Base-by-base conservation (phyloP, 1,284 basidiomycete species). In the Cutaneotrichosporon curvatum region DNA sequence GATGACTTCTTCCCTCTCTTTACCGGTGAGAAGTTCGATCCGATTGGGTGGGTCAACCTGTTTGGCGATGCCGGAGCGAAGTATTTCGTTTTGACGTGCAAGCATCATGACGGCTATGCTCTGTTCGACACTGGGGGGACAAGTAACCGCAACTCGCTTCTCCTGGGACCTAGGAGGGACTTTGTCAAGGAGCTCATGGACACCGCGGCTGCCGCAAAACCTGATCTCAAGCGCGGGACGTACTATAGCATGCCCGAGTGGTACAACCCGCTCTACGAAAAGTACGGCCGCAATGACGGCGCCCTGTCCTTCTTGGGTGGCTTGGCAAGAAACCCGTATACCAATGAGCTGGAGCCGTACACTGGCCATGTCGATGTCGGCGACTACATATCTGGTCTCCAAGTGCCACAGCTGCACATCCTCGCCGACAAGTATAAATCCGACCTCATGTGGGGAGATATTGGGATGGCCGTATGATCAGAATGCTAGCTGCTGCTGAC, bases 1-100 rank as follows among this genome's bases (percentile, higher is more conserved):
- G 80, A 82, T 53, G 75, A 80, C 51, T 81, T 81, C 53, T 78
- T 81, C 42, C 64, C 73, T 1, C 67, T 74, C 40, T 81, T 80
- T 58, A 78, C 72, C 0, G 78, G 76, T 2, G 67, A 67, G 1
- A 73, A 74, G 42, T 81, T 78, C 66, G 75, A 80, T 40, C 73
- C 80, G 2, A 75, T 72, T 28, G 67, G 67, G 34, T 81, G 79
- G 79, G 55, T 80, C 0, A 74, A 80, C 51, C 53, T 81, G 9
- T 76, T 82, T 42, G 74, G 74, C 22, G 70, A 70, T 20, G 77
- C 79, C 0, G 81, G 81, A 1, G 80, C 80, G 2, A 79, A 77
- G 53, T 82, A 82, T 51, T 81, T 81, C 55, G 79, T 82, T 12
- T 65, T 79, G 25, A 78, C 79, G n/a, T 76, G 78, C 8, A 69